A percentile compares a stretch with the other conserved stretches of the same genome.
These are phyloP conservation scores for Malus domestica DNA, from an alignment of 306 rosid genomes.

Conservation along the genomic window DNA sequence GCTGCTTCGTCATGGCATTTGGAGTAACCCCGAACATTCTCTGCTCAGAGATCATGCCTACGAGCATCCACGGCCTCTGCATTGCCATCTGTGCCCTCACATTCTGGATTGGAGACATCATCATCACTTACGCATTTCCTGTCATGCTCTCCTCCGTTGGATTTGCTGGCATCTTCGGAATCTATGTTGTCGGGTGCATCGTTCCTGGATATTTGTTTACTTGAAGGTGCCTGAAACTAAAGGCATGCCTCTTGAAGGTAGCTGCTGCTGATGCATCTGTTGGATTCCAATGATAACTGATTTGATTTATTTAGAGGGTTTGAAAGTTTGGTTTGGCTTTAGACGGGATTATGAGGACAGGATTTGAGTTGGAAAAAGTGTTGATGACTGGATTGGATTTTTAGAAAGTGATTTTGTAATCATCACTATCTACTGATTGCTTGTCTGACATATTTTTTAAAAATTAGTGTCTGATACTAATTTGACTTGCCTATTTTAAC, in stretches of 20 bases:
- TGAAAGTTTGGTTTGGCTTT: no score
- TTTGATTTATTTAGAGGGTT: neutral
- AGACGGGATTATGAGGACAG: no score
- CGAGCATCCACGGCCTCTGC: conserved; percentile 58
- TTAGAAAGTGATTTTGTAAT: neutral
- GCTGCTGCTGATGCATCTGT: neutral
- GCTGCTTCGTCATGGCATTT: conserved; percentile 60
- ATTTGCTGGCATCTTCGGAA: conserved; percentile 42
- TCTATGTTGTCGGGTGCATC: conserved; percentile 20
- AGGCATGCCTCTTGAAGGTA: conserved; percentile 81
- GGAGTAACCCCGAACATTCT: conserved; percentile 55
- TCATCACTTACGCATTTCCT: conserved; percentile 46
- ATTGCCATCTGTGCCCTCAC: conserved; percentile 57
- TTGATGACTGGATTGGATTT: neutral
- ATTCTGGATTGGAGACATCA: conserved; percentile 53
- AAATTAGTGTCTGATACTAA: no score
- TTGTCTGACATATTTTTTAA: neutral
- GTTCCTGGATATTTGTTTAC: conserved; percentile 57
- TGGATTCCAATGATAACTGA: neutral
- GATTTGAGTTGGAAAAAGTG: neutral
- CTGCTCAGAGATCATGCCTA: conserved; percentile 69
- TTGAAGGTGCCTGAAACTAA: conserved; percentile 68
- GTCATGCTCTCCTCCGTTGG: conserved; percentile 45
- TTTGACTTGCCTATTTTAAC: no score
- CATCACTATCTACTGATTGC: neutral